Conservation (phyloP, 2,329 filamentous ascomycete genomes). For the Calonectria pseudoturangicola region DNA sequence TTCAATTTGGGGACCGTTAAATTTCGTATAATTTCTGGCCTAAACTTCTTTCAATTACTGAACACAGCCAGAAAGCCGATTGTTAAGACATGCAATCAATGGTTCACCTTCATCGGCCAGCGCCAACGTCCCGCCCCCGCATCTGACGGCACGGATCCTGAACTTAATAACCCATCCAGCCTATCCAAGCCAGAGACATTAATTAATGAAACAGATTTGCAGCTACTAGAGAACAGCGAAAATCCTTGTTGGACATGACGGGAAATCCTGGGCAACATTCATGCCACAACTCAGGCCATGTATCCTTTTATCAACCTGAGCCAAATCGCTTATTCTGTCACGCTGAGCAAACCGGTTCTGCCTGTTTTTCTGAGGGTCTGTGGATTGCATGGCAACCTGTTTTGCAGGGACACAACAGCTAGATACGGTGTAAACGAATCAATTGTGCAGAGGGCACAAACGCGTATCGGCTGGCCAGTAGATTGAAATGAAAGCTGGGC, state of each 20-base stretch:
- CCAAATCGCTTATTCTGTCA: conserved; percentile 42
- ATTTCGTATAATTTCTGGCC: not conserved
- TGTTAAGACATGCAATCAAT: too few species aligned
- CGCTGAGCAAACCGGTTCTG: conserved; percentile 59
- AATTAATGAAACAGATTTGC: conserved; percentile 40
- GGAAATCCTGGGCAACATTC: conserved; percentile 24
- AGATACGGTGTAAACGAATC: conserved; percentile 67
- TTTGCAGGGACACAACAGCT: conserved; percentile 71
- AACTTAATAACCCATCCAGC: not conserved
- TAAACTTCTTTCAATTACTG: not conserved
- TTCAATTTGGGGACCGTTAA: not conserved
- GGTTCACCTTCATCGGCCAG: not conserved
- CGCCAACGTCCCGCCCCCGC: conserved; percentile 31
- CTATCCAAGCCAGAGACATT: conserved; percentile 26
- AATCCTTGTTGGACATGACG: too few species aligned
- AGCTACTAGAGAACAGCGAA: too few species aligned
- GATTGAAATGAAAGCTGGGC: conserved; percentile 28
- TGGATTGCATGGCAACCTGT: conserved; percentile 71
- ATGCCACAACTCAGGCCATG: conserved; percentile 24
- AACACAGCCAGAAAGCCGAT: not conserved
- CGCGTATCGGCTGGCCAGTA: conserved; percentile 66
- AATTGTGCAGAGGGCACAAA: conserved; percentile 66
- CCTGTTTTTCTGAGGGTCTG: conserved; percentile 68
- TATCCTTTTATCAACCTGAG: not conserved
- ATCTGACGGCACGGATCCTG: conserved; percentile 27